Percentiles rank a stretch among this genome's conserved stretches.
Conservation (phyloP, 495 filamentous ascomycete genomes). For the Hyaloscypha hepaticicola region DNA sequence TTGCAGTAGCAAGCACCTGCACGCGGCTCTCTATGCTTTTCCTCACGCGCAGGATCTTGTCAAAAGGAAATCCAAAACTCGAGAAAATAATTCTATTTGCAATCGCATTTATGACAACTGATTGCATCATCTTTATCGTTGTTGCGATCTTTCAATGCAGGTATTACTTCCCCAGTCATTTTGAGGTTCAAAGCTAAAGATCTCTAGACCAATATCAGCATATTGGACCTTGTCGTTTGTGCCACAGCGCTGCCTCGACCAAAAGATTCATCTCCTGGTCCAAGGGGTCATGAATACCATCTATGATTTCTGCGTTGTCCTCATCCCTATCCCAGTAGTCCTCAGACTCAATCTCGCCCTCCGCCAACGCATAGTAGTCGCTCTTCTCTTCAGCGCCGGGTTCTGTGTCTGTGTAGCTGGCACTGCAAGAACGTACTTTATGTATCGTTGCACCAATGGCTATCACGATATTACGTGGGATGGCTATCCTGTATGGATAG, state of each 20-base stretch:
- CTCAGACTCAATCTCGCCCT: conserved; percentile 55
- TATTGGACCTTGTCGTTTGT: conserved; percentile 49
- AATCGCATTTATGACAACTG: not conserved
- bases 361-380: conserved; percentile 53
- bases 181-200: not conserved
- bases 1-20: not conserved
- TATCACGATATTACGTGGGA: conserved; percentile 50
- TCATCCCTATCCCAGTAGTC: conserved; percentile 58
- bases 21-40: not conserved
- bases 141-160: not conserved
- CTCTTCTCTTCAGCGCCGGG: conserved; percentile 58
- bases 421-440: conserved; percentile 45
- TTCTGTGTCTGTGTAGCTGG: conserved; percentile 58
- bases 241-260: conserved; percentile 48
- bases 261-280: conserved; percentile 48
- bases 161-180: not conserved
- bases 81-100: not conserved
- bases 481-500: conserved; percentile 49
- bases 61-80: not conserved
- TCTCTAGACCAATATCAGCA: conserved; percentile 49
- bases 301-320: conserved; percentile 56
- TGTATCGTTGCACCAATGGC: conserved; percentile 33
- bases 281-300: conserved; percentile 59
- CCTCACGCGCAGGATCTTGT: not conserved
- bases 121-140: not conserved